Evolutionary conservation across 2,329 filamentous ascomycete genomes (phyloP).

Genomic region (Colletotrichum sp.): DNA sequence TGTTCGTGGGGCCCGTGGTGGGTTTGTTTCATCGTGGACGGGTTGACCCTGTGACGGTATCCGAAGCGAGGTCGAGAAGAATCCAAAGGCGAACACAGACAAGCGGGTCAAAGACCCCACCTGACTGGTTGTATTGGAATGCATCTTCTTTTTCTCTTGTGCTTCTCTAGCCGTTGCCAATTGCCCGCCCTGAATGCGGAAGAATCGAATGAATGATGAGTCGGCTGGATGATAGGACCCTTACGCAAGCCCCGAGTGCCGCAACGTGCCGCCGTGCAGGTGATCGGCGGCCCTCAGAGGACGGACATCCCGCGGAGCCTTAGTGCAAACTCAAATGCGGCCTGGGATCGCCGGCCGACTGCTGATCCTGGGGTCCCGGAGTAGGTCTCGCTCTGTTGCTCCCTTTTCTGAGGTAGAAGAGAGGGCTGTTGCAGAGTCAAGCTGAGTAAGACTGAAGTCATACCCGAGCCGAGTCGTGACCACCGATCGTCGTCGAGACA

Average conservation of each 20-base stretch:
- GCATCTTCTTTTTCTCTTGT: not conserved
- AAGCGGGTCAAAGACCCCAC: not conserved
- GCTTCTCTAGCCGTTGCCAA: not conserved
- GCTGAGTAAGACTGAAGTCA: not conserved
- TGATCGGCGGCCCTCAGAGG: not conserved
- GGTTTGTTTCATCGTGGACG: slow-evolving; percentile 11
- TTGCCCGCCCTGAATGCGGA: not conserved
- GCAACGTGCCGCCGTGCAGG: not conserved
- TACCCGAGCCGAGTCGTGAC: not conserved
- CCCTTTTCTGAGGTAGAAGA: not conserved
- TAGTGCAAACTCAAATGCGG: not conserved
- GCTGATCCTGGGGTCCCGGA: not conserved
- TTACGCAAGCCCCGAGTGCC: not conserved
- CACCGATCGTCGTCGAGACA: not conserved
- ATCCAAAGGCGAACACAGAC: not conserved
- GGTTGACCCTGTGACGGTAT: not conserved
- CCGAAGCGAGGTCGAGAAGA: not conserved
- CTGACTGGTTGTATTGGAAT: not conserved
- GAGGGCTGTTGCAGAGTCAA: not conserved
- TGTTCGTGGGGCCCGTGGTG: not conserved
- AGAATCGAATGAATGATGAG: not conserved
- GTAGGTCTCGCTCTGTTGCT: not conserved
- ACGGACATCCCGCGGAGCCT: not conserved
- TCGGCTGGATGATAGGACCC: not conserved
- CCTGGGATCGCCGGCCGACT: not conserved